Conservation (phyloP, 2,329 filamentous ascomycete genomes). For the Nannizziopsis barbatae region DNA sequence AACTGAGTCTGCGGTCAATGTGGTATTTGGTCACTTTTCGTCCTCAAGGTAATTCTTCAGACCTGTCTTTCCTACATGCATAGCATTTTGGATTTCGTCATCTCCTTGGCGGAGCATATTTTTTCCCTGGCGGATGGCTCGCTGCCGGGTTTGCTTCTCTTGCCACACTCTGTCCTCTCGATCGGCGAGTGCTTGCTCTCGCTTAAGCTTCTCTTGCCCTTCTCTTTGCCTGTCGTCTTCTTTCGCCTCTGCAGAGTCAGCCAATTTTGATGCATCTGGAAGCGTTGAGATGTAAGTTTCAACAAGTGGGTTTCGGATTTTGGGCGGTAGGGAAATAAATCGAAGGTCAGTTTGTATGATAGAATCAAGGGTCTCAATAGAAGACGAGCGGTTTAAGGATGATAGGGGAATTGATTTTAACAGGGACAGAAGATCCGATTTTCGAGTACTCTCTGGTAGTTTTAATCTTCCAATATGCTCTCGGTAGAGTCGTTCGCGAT, state of each 20-base stretch:
- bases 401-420: conserved; percentile 35
- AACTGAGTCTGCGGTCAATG: not conserved
- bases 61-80: conserved; percentile 34
- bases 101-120: conserved; percentile 35
- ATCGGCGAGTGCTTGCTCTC: conserved; percentile 35
- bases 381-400: conserved; percentile 32
- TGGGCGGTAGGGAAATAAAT: conserved; percentile 33
- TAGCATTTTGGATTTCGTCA: conserved; percentile 35
- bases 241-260: conserved; percentile 29
- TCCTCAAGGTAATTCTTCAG: conserved; percentile 23
- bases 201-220: conserved; percentile 32
- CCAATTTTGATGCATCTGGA: conserved; percentile 28
- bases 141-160: conserved; percentile 32
- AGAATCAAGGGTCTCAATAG: conserved; percentile 30
- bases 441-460: conserved; percentile 35
- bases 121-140: conserved; percentile 33
- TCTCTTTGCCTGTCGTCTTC: conserved; percentile 29
- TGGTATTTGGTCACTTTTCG: not conserved
- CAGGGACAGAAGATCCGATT: conserved; percentile 36
- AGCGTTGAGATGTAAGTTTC: conserved; percentile 36
- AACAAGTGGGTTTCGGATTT: conserved; percentile 32
- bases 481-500: conserved; percentile 40
- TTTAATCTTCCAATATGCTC: conserved; percentile 39
- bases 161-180: conserved; percentile 35
- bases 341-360: conserved; percentile 35